Evolutionary conservation across 192 early-diverging fungal species (phyloP).

Genomic region (Podila verticillata): DNA sequence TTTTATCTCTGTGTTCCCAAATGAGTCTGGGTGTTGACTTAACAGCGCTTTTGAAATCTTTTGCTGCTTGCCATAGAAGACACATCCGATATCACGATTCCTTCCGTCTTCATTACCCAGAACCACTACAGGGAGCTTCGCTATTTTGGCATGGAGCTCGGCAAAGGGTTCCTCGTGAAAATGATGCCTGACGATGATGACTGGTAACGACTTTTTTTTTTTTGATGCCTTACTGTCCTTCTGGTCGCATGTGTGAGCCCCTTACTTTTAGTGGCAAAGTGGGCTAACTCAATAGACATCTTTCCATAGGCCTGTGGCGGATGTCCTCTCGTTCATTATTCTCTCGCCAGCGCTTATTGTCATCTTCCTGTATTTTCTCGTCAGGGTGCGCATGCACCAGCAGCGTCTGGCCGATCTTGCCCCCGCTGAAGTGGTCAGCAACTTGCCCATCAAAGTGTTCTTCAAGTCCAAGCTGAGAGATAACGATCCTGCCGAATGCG

Average conservation of each 20-base stretch:
- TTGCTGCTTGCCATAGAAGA: slow-evolving; percentile 64
- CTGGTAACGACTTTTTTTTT: slow-evolving; percentile 10
- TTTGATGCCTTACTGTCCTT: not conserved
- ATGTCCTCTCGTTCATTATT: slow-evolving; percentile 84
- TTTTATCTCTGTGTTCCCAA: not conserved
- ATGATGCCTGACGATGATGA: slow-evolving; percentile 35
- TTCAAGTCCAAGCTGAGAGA: slow-evolving; percentile 67
- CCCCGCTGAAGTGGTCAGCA: slow-evolving; percentile 76
- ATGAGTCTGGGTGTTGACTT: not conserved
- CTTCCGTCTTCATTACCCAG: slow-evolving; percentile 86
- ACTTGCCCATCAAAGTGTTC: slow-evolving; percentile 76
- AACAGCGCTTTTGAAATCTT: not conserved
- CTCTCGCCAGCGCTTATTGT: slow-evolving; percentile 83
- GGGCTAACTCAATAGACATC: not conserved
- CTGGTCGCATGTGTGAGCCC: no score
- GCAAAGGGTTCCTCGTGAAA: slow-evolving; percentile 23
- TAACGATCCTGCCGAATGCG: slow-evolving; percentile 83
- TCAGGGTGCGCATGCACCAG: slow-evolving; percentile 77
- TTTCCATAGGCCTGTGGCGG: slow-evolving; percentile 69
- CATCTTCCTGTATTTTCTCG: slow-evolving; percentile 76
- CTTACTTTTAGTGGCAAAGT: no score
- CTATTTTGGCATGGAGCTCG: slow-evolving; percentile 46
- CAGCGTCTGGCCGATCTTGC: slow-evolving; percentile 80
- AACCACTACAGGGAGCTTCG: slow-evolving; percentile 71
- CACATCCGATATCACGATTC: slow-evolving; percentile 86